A percentile compares a stretch with the other conserved stretches of the same genome.
Conservation (phyloP, 306 rosid genomes). For the Benincasa hispida region DNA sequence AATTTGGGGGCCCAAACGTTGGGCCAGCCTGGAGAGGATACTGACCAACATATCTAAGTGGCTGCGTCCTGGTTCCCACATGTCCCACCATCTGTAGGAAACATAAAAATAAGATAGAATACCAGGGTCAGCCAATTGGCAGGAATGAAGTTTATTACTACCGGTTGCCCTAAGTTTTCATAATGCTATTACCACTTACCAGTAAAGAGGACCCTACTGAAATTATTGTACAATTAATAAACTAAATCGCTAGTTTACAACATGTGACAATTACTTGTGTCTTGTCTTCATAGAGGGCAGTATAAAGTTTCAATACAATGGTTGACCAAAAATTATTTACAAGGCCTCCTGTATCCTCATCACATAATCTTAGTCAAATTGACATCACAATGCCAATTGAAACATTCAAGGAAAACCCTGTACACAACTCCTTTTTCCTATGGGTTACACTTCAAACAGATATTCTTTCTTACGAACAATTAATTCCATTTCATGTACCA, state of each 20-base stretch:
- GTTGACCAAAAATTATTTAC: not conserved
- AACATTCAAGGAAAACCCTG: not conserved
- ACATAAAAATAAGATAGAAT: not conserved
- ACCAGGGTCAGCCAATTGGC: not conserved
- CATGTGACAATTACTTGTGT: not conserved
- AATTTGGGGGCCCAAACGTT: conserved; percentile 47
- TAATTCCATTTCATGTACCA: not conserved
- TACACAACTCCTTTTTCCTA: not conserved
- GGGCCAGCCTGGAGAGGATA: conserved; percentile 61
- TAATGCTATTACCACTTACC: not conserved
- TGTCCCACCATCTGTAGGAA: conserved; percentile 54
- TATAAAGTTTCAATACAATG: not conserved
- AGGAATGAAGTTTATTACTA: not conserved
- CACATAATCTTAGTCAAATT: not conserved
- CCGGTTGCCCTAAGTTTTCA: not conserved
- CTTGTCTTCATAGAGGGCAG: not conserved
- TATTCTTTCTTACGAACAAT: not conserved
- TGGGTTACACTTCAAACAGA: not conserved
- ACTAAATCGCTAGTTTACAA: not conserved
- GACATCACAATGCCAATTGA: not conserved
- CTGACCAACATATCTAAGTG: conserved; percentile 48
- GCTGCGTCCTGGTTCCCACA: conserved; percentile 49
- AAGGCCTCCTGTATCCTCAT: not conserved
- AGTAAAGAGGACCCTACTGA: not conserved
- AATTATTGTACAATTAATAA: not conserved